phyloP scores from a whole-genome alignment of 2,329 filamentous ascomycete species.

The Capronia coronata region DNA sequence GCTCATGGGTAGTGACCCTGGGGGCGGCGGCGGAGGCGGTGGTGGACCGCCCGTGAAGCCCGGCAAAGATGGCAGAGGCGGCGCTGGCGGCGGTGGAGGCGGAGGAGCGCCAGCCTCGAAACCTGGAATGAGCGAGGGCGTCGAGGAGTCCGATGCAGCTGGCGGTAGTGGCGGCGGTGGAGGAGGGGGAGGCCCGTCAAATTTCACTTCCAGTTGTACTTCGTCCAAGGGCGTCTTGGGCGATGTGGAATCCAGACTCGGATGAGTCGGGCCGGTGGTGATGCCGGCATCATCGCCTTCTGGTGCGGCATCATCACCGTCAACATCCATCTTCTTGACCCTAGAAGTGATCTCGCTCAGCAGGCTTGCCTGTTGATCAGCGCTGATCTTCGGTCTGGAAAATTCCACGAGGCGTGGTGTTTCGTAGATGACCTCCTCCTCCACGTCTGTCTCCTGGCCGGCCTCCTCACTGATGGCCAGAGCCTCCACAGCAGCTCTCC shows the following conservation, averaged over 20 bases:
- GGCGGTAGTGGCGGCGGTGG: conserved; percentile 34
- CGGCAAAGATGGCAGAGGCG: conserved; percentile 41
- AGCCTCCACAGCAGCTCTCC: conserved; percentile 35
- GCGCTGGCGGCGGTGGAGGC: conserved; percentile 39
- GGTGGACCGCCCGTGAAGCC: conserved; percentile 40
- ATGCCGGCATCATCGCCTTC: conserved; percentile 49
- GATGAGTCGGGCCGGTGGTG: conserved; percentile 68
- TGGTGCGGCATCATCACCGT: conserved; percentile 46
- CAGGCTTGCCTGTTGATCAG: conserved; percentile 59
- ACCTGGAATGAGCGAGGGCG: conserved; percentile 32
- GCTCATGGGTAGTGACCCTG: conserved; percentile 34
- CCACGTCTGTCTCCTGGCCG: conserved; percentile 51
- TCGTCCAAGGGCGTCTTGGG: conserved; percentile 60
- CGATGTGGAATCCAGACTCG: conserved; percentile 64
- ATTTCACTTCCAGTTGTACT: conserved; percentile 52
- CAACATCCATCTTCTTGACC: conserved; percentile 66
- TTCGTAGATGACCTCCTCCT: conserved; percentile 63
- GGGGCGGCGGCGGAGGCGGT: conserved; percentile 41
- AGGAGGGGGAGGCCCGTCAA: conserved; percentile 37
- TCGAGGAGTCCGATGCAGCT: conserved; percentile 27
- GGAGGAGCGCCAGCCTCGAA: conserved; percentile 43
- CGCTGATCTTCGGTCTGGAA: conserved; percentile 61
- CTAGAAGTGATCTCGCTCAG: conserved; percentile 67
- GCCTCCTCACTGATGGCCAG: conserved; percentile 36
- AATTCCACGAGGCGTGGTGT: conserved; percentile 74